A percentile compares a stretch with the other conserved stretches of the same genome.
Evolutionary conservation across 805 yeast genomes (phyloP).

Genomic region (Metschnikowia henanensis): DNA sequence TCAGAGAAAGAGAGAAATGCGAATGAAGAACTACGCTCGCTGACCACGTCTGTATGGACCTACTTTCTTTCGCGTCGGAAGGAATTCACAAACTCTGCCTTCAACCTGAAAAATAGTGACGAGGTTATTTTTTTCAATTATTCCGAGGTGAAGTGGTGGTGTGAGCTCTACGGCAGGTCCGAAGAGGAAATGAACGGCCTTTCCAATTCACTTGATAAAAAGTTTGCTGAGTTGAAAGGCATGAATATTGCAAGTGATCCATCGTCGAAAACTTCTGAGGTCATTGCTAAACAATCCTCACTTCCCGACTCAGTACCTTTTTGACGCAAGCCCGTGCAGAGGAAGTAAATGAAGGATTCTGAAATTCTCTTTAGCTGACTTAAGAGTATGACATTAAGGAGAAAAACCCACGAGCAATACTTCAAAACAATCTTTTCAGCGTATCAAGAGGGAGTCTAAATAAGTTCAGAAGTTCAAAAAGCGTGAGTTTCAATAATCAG

Average conservation of each 20-base stretch:
- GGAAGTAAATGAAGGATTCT: too few relatives aligned
- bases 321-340: too few relatives aligned
- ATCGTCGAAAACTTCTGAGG: too few relatives aligned
- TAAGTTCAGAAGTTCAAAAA: too few relatives aligned
- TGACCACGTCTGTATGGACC: constrained; percentile 89
- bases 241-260: not conserved
- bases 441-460: too few relatives aligned
- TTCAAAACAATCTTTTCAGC: too few relatives aligned
- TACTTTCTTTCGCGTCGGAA: constrained; percentile 74
- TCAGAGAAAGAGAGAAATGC: constrained; percentile 61
- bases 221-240: constrained; percentile 34
- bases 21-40: constrained; percentile 36
- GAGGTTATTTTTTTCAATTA: constrained; percentile 57
- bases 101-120: constrained; percentile 26
- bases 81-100: constrained; percentile 65
- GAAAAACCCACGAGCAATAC: too few relatives aligned
- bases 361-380: too few relatives aligned
- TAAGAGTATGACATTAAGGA: too few relatives aligned
- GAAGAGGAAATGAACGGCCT: constrained; percentile 53
- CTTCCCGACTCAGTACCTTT: too few relatives aligned
- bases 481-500: too few relatives aligned
- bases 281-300: too few relatives aligned
- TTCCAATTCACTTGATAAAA: constrained; percentile 35
- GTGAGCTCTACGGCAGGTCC: constrained; percentile 73
- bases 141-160: constrained; percentile 82